Percentiles rank a stretch among this genome's conserved stretches.
Conservation (phyloP, 2,329 filamentous ascomycete species). For the Cladophialophora psammophila region DNA sequence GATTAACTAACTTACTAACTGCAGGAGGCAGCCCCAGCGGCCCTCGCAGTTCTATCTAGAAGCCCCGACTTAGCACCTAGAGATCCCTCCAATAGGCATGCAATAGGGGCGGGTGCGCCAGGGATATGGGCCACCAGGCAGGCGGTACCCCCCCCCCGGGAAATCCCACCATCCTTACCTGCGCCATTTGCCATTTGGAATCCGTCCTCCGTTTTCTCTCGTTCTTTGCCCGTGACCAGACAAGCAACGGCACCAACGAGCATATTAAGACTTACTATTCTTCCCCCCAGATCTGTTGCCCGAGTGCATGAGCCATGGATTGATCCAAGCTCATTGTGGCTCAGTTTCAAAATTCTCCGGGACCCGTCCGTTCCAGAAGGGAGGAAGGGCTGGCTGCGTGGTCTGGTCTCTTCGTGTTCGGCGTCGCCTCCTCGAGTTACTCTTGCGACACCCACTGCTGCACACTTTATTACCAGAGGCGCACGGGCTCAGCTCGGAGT, state of each 20-base stretch:
- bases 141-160: neutral
- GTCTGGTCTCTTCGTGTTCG: neutral
- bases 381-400: neutral
- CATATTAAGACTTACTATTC: neutral
- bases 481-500: neutral
- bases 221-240: neutral
- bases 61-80: neutral
- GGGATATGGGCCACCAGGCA: too few species aligned
- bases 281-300: neutral
- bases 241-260: neutral
- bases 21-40: neutral
- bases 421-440: neutral
- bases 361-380: neutral
- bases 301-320: neutral
- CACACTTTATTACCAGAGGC: neutral
- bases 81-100: neutral
- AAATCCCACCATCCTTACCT: neutral
- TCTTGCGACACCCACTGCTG: slow-evolving; percentile 1
- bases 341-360: slow-evolving; percentile 3
- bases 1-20: neutral
- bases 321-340: neutral
- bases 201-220: neutral
- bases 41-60: too few species aligned
- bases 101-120: neutral
- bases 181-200: neutral